Evolutionary conservation across 2,329 filamentous ascomycete genomes (phyloP).

Genomic region (Colletotrichum acutatum): DNA sequence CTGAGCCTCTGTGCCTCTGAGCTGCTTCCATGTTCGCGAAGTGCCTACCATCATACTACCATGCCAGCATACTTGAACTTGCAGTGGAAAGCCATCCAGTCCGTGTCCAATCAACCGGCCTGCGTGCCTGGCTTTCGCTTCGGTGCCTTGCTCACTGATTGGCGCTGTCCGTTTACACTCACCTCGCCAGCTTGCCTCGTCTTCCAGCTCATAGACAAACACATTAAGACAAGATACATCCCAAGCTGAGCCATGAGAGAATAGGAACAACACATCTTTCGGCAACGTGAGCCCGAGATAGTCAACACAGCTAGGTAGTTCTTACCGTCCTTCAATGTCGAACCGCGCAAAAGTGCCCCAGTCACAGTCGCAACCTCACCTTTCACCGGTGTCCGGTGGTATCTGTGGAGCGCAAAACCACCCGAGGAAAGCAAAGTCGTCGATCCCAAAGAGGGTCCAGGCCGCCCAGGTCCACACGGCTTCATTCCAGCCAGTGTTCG

Average conservation of each 20-base stretch:
- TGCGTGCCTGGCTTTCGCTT: constrained; percentile 21
- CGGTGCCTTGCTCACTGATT: constrained; percentile 10
- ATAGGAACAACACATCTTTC: background rate
- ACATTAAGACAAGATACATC: background rate
- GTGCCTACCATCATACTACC: too few relatives aligned
- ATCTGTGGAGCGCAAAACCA: background rate
- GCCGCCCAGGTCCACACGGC: background rate
- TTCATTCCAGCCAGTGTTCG: background rate
- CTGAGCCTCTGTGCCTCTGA: background rate
- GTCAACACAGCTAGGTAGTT: too few relatives aligned
- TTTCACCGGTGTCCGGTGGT: too few relatives aligned
- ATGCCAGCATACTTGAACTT: background rate
- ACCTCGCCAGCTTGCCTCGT: background rate
- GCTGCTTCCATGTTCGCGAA: too few relatives aligned
- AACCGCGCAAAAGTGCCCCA: background rate
- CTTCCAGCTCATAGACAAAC: background rate
- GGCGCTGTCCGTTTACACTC: constrained; percentile 21
- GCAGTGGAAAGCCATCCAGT: background rate
- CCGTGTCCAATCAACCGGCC: constrained; percentile 16
- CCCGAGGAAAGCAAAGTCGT: background rate
- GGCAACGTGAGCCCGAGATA: background rate
- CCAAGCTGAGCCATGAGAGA: background rate
- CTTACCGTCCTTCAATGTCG: background rate
- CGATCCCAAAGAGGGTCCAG: background rate
- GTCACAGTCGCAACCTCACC: background rate